Evolutionary conservation across 164 flowering plant genomes (phyloP), one percentile per base, ranked within the genome.

Genomic region (Chloranthus sessilifolius): DNA sequence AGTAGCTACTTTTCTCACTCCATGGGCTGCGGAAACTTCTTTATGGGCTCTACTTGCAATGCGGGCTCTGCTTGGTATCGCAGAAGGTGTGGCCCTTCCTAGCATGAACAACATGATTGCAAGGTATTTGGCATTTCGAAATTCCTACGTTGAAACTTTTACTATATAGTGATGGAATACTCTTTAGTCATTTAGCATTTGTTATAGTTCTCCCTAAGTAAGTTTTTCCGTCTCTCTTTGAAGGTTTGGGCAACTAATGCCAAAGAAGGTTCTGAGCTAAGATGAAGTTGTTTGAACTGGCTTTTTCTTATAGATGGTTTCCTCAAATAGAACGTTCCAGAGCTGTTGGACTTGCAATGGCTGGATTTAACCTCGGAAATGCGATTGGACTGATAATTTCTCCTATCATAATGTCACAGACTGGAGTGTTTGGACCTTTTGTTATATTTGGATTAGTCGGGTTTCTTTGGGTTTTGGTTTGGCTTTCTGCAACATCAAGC

Each of bases 81-180:
- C 99, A 0, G 99, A 88, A 78, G 99, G 96, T 7, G 99, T 88
- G 25, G 96, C 95, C 46, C 95, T 92, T 75, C 99, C 99, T 72
- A 75, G 88, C 74, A 92, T 92, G 99, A 92, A 92, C 80, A 82
- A 86, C 67, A 86, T 92, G 95, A 74, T 92, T 17, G 73, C 87
- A 53, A 88, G 95, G 99, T 92, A 70, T 21, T 39, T 7, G 23
- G 15, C 41, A 33, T 47, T 51, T 44, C 11, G 19, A 17, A 41
- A 10, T 7, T 42, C 21, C 37, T 7, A 14, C 41, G 28, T 5
- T 41, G 14, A 42, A 26, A 30, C 20, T 30, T 45, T 27, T 27
- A 5, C 33, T 9, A 8, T 25, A 4, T 43, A 16, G 20, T 42
- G 27, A n/a, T 12, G 22, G 20, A 53, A n/a, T n/a, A n/a, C n/a